A percentile compares a stretch with the other conserved stretches of the same genome.
Evolutionary conservation across 306 rosid species (phyloP).

Genomic region (Trichosanthes cucumerina): DNA sequence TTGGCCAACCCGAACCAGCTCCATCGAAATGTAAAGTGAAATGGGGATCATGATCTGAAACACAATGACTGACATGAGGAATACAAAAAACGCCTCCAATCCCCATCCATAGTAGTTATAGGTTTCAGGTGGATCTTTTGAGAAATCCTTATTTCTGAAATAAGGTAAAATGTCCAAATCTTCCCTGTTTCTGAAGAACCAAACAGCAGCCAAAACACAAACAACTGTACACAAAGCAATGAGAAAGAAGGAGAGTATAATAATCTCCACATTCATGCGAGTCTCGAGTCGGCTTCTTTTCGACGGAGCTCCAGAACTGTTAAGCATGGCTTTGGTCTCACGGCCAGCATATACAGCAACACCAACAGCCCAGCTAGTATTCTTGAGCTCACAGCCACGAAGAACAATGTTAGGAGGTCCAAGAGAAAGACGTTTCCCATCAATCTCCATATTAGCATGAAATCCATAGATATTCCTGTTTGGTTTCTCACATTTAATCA

Average conservation of each 20-base stretch:
- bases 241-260: slow-evolving; percentile 67
- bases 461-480: slow-evolving; percentile 90
- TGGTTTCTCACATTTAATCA: slow-evolving; percentile 87
- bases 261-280: slow-evolving; percentile 81
- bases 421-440: slow-evolving; percentile 65
- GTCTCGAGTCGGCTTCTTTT: slow-evolving; percentile 91
- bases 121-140: slow-evolving; percentile 12
- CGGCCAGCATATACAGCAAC: slow-evolving; percentile 78
- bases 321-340: slow-evolving; percentile 95
- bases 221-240: slow-evolving; percentile 54
- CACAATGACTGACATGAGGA: slow-evolving; percentile 90
- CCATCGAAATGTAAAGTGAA: slow-evolving; percentile 90
- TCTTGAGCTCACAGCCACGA: slow-evolving; percentile 89
- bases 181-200: slow-evolving; percentile 49
- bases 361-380: slow-evolving; percentile 73
- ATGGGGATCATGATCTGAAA: slow-evolving; percentile 96
- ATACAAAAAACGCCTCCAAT: slow-evolving; percentile 59
- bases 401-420: slow-evolving; percentile 86
- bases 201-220: slow-evolving; percentile 64
- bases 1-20: slow-evolving; percentile 91
- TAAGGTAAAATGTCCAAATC: slow-evolving; percentile 43
- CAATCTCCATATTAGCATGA: slow-evolving; percentile 72
- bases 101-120: slow-evolving; percentile 72
- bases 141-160: slow-evolving; percentile 51
- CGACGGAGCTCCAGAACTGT: slow-evolving; percentile 91